Base-by-base conservation (phyloP, 2,329 filamentous ascomycete species). In the Ampelomyces quisqualis region DNA sequence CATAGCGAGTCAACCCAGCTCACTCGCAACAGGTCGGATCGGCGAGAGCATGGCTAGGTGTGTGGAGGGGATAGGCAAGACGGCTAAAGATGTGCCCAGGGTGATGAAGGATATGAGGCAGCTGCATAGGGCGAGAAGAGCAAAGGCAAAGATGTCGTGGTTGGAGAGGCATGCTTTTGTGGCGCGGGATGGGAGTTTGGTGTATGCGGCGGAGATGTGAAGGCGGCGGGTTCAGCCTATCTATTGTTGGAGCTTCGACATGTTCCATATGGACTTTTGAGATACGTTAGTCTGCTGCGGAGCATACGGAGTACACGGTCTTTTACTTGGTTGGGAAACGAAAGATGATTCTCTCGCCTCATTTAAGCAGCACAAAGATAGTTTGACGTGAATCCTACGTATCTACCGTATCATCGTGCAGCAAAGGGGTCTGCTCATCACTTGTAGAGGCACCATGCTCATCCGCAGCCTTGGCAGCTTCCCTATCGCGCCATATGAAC, bases 401-500 rank as follows among this genome's bases (percentile, higher is more conserved):
- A 19, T 26, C 21, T 11, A 26, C 36, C 11, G 11, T n/a, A 26
- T 27, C 13, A n/a, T 26, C 36, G 10, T 27, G 38, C 28, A 55
- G 24, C 21, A 55, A 32, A 28, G 52, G 52, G 14, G 52, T 50
- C 26, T 49, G 47, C 30, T 47, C 45, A 19, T 38, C 13, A n/a
- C 23, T 31, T 10, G 19, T 17, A 15, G 17, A 6, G 2, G 24
- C n/a, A 28, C 36, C 37, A 19, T 37, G 33, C 28, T 22, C 37
- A 34, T 37, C 8, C 29, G 30, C 38, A 30, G 28, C 26, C 45
- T 65, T 67, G 36, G 53, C 56, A 39, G 54, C 58, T 40, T 60
- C 57, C 24, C 61, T 56, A 19, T 73, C 71, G 43, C 73, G 69
- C 49, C 84, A 63, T 68, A 90, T 77, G 62, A 90, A 97, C 55